Base-by-base conservation (phyloP, 2,329 filamentous ascomycete genomes). In the Botrytis porri region DNA sequence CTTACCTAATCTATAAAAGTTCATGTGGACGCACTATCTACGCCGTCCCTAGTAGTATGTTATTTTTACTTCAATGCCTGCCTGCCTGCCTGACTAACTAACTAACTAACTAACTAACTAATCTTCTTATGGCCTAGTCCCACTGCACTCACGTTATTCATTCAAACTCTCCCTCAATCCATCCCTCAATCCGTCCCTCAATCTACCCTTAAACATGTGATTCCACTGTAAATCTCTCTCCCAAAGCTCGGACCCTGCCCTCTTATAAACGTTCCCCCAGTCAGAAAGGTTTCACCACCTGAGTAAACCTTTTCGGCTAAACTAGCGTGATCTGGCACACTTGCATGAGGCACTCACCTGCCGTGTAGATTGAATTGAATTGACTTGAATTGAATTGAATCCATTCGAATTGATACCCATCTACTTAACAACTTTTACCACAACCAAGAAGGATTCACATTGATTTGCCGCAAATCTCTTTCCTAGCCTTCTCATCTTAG, bases 231-330 rank as follows among this genome's bases (percentile, higher is more conserved):
- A 39, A 67, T 54, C 25, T 39, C 35, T 20, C 35, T 29, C 12
- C 35, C 29, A 54, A 37, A 66, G 64, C 64, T 67, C 45, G 64
- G 64, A 18, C 64, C 64, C 48, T 54, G 57, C 64, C 39, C 35
- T 54, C 14, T 54, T 29, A 9, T 54, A 57, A 37, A 67, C 35
- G 39, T 67, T 57, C 48, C 64, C 64, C 64, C 48, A 67, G 64
- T 51, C 61, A 71, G 45, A 67, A 54, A 71, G 61, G 61, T 71
- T 64, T 51, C 60, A 63, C 43, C 59, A 57, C 48, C 48, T 59
- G 61, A 67, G 35, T 67, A 43, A 67, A 60, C 62, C 37, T 72
- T 67, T 67, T 67, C 48, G 61, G 22, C 62, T 72, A 72, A 67
- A 48, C 59, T 67, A 57, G 63, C 61, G 61, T 72, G 37, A 67